These are phyloP conservation scores for Fusarium coffeatum DNA, from an alignment of 2,329 filamentous ascomycete species.

Conservation along the genomic window DNA sequence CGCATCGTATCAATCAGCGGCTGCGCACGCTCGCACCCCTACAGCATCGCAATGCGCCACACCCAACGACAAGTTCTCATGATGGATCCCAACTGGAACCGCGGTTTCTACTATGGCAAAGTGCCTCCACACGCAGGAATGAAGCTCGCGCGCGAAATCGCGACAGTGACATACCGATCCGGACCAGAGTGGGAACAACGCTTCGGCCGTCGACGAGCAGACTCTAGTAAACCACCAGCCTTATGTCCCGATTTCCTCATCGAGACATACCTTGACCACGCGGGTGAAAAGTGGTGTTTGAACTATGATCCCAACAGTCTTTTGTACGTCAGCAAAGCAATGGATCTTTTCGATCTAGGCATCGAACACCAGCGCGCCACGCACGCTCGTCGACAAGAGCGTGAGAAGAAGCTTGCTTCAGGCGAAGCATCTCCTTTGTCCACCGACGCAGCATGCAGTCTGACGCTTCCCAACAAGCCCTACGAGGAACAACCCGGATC, in stretches of 20 bases:
- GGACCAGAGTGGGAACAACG: constrained; percentile 98
- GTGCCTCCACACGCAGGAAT: constrained; percentile 95
- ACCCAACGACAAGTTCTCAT: constrained; percentile 97
- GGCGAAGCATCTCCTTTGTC: constrained; percentile 62
- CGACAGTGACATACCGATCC: constrained; percentile 95
- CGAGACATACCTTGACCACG: constrained; percentile 97
- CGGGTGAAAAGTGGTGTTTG: constrained; percentile 97
- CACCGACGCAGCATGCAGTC: constrained; percentile 67
- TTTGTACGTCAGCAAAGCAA: constrained; percentile 96
- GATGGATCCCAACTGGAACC: constrained; percentile 98
- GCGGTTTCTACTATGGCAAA: constrained; percentile 90
- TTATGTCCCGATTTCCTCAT: constrained; percentile 98
- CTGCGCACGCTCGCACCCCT: constrained; percentile 93
- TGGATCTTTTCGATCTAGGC: constrained; percentile 97
- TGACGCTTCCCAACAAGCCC: constrained; percentile 84
- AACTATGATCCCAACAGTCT: constrained; percentile 97
- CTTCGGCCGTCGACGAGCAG: constrained; percentile 88
- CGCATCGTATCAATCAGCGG: constrained; percentile 91
- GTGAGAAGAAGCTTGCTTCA: constrained; percentile 67
- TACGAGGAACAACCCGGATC: constrained; percentile 83
- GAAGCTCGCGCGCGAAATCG: constrained; percentile 97
- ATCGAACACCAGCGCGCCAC: constrained; percentile 74
- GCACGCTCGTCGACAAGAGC: constrained; percentile 69
- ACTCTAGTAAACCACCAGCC: constrained; percentile 86
- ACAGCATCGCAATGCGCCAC: constrained; percentile 98